Base-by-base conservation (phyloP, 169 alveolate genomes). In the Eimeria acervulina region DNA sequence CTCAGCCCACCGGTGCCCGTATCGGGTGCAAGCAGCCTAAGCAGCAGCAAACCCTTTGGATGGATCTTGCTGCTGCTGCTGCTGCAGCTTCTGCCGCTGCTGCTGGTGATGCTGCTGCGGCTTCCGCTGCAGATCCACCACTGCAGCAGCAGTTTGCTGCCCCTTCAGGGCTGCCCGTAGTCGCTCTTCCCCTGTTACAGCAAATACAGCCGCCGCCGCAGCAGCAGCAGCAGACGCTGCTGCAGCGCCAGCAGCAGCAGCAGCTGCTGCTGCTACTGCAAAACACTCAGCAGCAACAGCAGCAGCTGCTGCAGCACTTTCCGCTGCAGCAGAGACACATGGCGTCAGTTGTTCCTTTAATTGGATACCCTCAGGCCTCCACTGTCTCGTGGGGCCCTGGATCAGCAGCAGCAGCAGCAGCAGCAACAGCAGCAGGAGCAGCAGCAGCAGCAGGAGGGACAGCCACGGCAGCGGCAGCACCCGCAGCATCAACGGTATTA, bases 391-490 rank as follows among this genome's bases (percentile, higher is more conserved):
- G 13, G 44, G 47, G 44, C 81, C 81, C 81, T 70, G 68, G n/a
- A 59, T 19, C 81, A 70, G 87, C 52, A 76, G 63, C 63, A 8
- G 31, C 87, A 76, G 63, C 87, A 76, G 87, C 59, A 76, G 55
- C 59, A 40, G 61, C 87, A 76, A 8, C 87, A 76, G 61, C 59
- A 76, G 87, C 61, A 40, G n/a, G 21, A 38, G 61, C 59, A 76
- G 38, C 87, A 76, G 15, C 87, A 76, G 87, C 68, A 17, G 59
- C n/a, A n/a, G n/a, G n/a, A n/a, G n/a, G n/a, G n/a, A n/a, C n/a
- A n/a, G n/a, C n/a, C n/a, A n/a, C n/a, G n/a, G n/a, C n/a, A 47
- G 55, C 55, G 12, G 55, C 55, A 47, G 12, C 55, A 47, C 5
- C 55, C 55, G n/a, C n/a, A n/a, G n/a, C n/a, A n/a, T n/a, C n/a